Percentiles rank a stretch among this genome's conserved stretches.
phyloP scores from a whole-genome alignment of 306 rosid species.

The Malus domestica region ASM211411v1 NC_041798.1:15133001-15133500 shows the following conservation, averaged over 20 bases:
- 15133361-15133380: constrained; percentile 7
- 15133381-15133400: constrained; percentile 22
- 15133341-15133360: background rate
- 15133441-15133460: background rate
- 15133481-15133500: constrained; percentile 96
- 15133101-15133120: no score
- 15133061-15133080: no score
- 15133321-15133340: constrained; percentile 8
- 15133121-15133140: background rate
- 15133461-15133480: constrained; percentile 73
- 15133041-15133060: no score
- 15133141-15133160: no score
- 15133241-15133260: background rate
- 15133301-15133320: background rate
- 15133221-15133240: background rate
- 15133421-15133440: background rate
- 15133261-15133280: background rate
- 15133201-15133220: background rate
- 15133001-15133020: no score
- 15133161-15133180: no score
- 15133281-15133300: background rate
- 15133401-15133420: constrained; percentile 9
- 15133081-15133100: no score
- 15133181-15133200: background rate
- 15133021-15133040: no score